These are phyloP conservation scores for Clonostachys solani DNA, from an alignment of 2,329 filamentous ascomycete species.

Conservation along the genomic window DNA sequence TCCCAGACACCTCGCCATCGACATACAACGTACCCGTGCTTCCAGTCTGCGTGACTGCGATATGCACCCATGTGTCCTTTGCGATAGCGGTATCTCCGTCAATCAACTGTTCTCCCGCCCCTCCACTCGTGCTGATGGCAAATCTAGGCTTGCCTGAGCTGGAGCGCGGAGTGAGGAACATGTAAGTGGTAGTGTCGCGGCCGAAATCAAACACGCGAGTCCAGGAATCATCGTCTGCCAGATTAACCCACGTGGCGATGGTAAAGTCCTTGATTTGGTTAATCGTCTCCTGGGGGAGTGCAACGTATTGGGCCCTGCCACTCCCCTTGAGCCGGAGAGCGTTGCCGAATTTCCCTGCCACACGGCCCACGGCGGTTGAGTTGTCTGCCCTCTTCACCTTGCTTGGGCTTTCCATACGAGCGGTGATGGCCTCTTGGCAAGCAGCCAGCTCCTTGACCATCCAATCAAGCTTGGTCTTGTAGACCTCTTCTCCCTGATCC, in stretches of 20 bases:
- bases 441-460: slow-evolving; percentile 20
- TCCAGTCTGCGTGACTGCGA: slow-evolving; percentile 8
- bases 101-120: slow-evolving; percentile 7
- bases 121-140: slow-evolving; percentile 10
- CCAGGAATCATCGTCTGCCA: slow-evolving; percentile 5
- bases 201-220: slow-evolving; percentile 13
- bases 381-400: neutral
- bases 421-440: slow-evolving; percentile 21
- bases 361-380: slow-evolving; percentile 4
- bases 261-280: slow-evolving; percentile 12
- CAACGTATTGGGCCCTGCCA: slow-evolving; percentile 7
- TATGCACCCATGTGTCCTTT: slow-evolving; percentile 8
- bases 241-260: slow-evolving; percentile 10
- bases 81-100: slow-evolving; percentile 7
- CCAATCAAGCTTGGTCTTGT: slow-evolving; percentile 24
- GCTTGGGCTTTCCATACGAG: slow-evolving; percentile 11
- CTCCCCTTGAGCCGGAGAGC: slow-evolving; percentile 5
- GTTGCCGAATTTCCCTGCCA: slow-evolving; percentile 9
- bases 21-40: slow-evolving; percentile 9
- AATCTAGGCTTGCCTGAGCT: slow-evolving; percentile 8
- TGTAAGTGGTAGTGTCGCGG: slow-evolving; percentile 8
- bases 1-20: slow-evolving; percentile 8
- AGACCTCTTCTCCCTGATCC: slow-evolving; percentile 18
- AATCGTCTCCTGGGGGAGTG: slow-evolving; percentile 10
- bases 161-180: slow-evolving; percentile 10